These are phyloP conservation scores for Quercus berberidifolia DNA, from an alignment of 306 rosid species.

Conservation along the genomic window DNA sequence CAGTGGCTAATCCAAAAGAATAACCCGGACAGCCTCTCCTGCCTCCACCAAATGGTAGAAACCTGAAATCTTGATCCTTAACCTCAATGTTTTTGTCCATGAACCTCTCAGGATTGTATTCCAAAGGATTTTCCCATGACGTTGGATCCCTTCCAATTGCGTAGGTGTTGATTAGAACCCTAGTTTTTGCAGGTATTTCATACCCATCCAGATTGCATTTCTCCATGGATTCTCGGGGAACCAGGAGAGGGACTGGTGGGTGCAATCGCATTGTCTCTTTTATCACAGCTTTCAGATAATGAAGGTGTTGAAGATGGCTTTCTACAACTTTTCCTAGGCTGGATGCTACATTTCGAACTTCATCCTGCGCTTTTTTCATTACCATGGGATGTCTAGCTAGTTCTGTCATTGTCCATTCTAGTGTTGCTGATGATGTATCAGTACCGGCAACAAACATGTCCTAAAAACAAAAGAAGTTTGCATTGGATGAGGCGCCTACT, in stretches of 20 bases:
- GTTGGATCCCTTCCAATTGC: conserved; percentile 35
- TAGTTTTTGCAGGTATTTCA: conserved; percentile 22
- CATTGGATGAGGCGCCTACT: background rate
- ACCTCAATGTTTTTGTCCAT: background rate
- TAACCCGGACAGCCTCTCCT: conserved; percentile 44
- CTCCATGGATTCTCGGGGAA: conserved; percentile 44
- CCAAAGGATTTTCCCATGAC: conserved; percentile 32
- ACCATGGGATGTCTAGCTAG: conserved; percentile 18
- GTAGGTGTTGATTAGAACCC: conserved; percentile 23
- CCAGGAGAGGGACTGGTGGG: conserved; percentile 31
- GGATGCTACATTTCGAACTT: conserved; percentile 14
- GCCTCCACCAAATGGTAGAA: conserved; percentile 43
- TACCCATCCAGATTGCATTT: conserved; percentile 29
- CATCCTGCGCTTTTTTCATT: conserved; percentile 27
- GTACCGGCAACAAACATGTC: conserved; percentile 41
- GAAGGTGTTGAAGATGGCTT: conserved; percentile 23
- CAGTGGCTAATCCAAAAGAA: conserved; percentile 22
- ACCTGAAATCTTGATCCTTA: conserved; percentile 28
- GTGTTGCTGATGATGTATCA: conserved; percentile 23
- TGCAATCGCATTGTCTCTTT: conserved; percentile 38
- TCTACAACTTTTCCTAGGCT: conserved; percentile 11
- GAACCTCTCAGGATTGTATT: conserved; percentile 30
- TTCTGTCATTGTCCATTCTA: conserved; percentile 32
- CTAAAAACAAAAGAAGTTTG: background rate
- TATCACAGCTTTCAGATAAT: conserved; percentile 28